Evolutionary conservation across 2,329 filamentous ascomycete species (phyloP).

Genomic region (Intubia oerlemansii): DNA sequence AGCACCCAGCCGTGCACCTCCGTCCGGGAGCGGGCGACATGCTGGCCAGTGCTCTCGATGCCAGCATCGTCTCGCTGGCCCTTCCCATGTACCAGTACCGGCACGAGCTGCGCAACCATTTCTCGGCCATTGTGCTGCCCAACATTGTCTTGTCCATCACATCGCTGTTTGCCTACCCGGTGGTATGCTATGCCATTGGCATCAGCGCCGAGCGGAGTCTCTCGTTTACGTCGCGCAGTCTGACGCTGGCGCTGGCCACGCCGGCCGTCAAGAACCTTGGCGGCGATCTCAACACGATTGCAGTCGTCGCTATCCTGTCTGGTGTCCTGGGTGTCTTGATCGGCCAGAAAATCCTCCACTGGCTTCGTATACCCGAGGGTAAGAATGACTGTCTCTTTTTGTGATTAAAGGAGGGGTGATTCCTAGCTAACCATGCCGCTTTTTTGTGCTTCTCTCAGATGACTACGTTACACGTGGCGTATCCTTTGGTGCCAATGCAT

Average conservation of each 20-base stretch:
- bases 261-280: slow-evolving; percentile 33
- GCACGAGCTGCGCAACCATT: slow-evolving; percentile 29
- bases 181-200: slow-evolving; percentile 29
- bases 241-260: slow-evolving; percentile 37
- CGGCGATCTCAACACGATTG: slow-evolving; percentile 32
- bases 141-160: slow-evolving; percentile 27
- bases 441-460: no score
- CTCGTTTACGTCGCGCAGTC: slow-evolving; percentile 31
- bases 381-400: slow-evolving; percentile 13
- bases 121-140: slow-evolving; percentile 30
- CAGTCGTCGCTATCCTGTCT: slow-evolving; percentile 35
- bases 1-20: neutral
- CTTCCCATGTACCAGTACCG: slow-evolving; percentile 40
- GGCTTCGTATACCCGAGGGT: slow-evolving; percentile 31
- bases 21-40: slow-evolving; percentile 34
- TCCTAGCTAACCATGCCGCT: slow-evolving; percentile 8
- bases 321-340: slow-evolving; percentile 36
- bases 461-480: slow-evolving; percentile 43
- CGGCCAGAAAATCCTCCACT: slow-evolving; percentile 24
- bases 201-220: slow-evolving; percentile 29
- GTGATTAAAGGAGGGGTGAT: neutral
- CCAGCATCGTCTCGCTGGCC: slow-evolving; percentile 34
- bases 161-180: slow-evolving; percentile 36
- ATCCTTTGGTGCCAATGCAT: slow-evolving; percentile 37
- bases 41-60: slow-evolving; percentile 31